These are phyloP conservation scores for Fusarium algeriense DNA, from an alignment of 2,329 filamentous ascomycete species.

Conservation along the genomic window DNA sequence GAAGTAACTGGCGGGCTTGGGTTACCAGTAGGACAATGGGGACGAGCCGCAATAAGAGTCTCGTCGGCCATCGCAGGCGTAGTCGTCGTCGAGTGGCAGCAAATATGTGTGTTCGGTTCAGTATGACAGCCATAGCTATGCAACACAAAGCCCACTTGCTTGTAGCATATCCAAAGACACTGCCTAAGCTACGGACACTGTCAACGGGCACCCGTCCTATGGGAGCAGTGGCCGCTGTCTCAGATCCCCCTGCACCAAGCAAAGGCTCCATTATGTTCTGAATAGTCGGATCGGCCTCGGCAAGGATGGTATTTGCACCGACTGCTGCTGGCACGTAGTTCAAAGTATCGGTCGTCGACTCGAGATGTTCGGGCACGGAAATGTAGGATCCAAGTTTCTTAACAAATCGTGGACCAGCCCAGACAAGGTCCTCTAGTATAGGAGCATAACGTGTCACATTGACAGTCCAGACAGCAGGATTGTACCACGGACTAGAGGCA, in stretches of 20 bases:
- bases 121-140: conserved; percentile 84
- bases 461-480: conserved; percentile 68
- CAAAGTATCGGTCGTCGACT: conserved; percentile 60
- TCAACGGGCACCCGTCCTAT: conserved; percentile 67
- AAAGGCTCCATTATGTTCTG: conserved; percentile 50
- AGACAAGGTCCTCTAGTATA: conserved; percentile 75
- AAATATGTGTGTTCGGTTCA: conserved; percentile 95
- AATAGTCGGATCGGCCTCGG: conserved; percentile 42
- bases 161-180: conserved; percentile 89
- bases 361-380: conserved; percentile 69
- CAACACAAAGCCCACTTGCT: conserved; percentile 94
- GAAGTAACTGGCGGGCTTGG: conserved; percentile 78
- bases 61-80: conserved; percentile 78
- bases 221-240: conserved; percentile 35
- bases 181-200: conserved; percentile 78
- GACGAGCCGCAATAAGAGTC: conserved; percentile 75
- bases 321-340: conserved; percentile 36
- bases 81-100: conserved; percentile 87
- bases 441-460: conserved; percentile 72
- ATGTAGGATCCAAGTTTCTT: conserved; percentile 76
- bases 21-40: conserved; percentile 77
- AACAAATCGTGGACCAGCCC: conserved; percentile 77
- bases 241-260: conserved; percentile 22
- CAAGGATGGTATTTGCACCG: conserved; percentile 37
- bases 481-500: conserved; percentile 59